Evolutionary conservation across 2,329 filamentous ascomycete genomes (phyloP), one percentile per base, ranked within the genome.

Genomic region (Ophiocordyceps australis): DNA sequence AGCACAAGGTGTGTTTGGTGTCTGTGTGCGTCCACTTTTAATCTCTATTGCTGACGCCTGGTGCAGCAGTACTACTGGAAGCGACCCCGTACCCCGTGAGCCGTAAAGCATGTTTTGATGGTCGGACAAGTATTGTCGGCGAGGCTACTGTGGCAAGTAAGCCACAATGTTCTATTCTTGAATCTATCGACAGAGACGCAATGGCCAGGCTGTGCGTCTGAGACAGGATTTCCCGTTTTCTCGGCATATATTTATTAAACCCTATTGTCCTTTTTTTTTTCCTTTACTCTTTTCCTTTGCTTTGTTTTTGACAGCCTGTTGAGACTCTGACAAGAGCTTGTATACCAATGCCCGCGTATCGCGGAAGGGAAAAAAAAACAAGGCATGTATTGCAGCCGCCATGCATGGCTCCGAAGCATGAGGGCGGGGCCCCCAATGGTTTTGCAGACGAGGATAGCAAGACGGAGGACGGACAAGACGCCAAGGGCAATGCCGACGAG

Each of bases 1-100:
- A 89, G 46, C 89, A 98, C 54, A 95, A 95, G 80, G 86, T 95
- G 65, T 45, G 59, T n/a, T n/a, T n/a, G n/a, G n/a, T n/a, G n/a
- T n/a, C n/a, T n/a, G n/a, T n/a, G n/a, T n/a, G n/a, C n/a, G n/a
- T n/a, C n/a, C n/a, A n/a, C n/a, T n/a, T n/a, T 49, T 33, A 20
- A 28, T n/a, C 14, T 5, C n/a, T 14, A 11, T n/a, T 10, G n/a
- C 9, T 24, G 20, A 17, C 30, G 29, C 14, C 22, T n/a, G 7
- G 22, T 10, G 12, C 7, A 74, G 69, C 70, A 75, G 71, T 75
- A 75, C 40, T 75, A 70, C 46, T 74, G 70, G 70, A 74, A 74
- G 53, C 57, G 61, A 26, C 69, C 69, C 9, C 57, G 56, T 37
- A 74, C 66, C 10, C 68, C 68, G 25, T 73, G 38, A 52, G 24